These are phyloP conservation scores for Cutaneotrichosporon sp. DNA, from an alignment of 1,284 basidiomycete species.

Conservation along the genomic window DNA sequence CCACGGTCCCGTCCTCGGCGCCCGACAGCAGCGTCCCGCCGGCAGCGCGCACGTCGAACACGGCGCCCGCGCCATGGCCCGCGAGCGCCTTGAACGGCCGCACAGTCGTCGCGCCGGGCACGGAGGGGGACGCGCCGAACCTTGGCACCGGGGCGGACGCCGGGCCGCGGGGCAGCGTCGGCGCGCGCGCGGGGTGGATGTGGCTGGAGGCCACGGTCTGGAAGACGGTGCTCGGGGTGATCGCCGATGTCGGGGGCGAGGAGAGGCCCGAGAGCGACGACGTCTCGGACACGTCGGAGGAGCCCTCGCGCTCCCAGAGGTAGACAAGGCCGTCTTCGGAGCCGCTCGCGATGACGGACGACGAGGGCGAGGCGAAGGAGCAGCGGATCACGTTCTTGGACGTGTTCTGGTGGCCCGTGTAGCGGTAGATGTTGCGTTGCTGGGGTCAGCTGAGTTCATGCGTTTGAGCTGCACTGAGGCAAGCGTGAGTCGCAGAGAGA, in stretches of 20 bases:
- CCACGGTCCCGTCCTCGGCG: conserved; percentile 56
- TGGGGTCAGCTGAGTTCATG: conserved; percentile 30
- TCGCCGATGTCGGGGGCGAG: not conserved
- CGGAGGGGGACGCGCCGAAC: not conserved
- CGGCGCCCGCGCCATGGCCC: conserved; percentile 44
- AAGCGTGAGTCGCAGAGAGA: too few relatives aligned
- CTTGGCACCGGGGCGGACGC: not conserved
- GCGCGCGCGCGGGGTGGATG: conserved; percentile 8
- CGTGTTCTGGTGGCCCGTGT: conserved; percentile 58
- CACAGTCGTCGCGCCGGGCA: conserved; percentile 23
- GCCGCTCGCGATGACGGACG: conserved; percentile 52
- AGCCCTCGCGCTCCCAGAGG: conserved; percentile 46
- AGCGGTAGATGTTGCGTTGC: conserved; percentile 54
- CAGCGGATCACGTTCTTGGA: conserved; percentile 57
- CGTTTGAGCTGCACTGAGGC: too few relatives aligned
- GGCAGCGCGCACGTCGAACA: conserved; percentile 54
- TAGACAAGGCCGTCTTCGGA: conserved; percentile 54
- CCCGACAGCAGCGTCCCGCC: conserved; percentile 52
- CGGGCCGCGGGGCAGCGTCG: conserved; percentile 7
- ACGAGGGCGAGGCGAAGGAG: conserved; percentile 52
- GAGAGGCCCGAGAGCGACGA: not conserved
- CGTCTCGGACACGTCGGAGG: not conserved
- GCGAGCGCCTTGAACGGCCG: conserved; percentile 38
- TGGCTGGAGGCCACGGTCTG: not conserved
- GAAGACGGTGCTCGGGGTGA: not conserved